A percentile compares a stretch with the other conserved stretches of the same genome.
Evolutionary conservation across 129 eudicot species (phyloP).

Genomic region (Ambrosia artemisiifolia): DNA sequence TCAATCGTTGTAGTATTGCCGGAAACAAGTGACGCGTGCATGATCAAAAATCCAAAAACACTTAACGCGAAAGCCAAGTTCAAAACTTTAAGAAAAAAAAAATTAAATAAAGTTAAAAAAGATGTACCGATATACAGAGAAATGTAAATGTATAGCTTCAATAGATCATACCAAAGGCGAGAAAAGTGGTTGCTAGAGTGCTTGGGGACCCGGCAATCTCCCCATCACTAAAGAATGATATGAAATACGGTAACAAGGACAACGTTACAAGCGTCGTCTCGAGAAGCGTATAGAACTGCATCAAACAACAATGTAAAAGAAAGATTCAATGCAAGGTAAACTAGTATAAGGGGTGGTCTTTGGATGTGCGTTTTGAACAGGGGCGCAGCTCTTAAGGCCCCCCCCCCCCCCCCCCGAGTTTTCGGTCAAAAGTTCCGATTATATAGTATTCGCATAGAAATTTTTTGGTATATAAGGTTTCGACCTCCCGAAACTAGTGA

Average conservation of each 20-base stretch:
- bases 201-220: conserved; percentile 89
- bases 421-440: too few relatives aligned
- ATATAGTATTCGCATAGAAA: too few relatives aligned
- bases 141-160: neutral
- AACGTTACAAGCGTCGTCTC: conserved; percentile 82
- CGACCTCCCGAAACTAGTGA: too few relatives aligned
- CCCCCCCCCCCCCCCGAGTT: too few relatives aligned
- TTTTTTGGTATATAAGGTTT: too few relatives aligned
- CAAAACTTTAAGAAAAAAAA: conserved; percentile 42
- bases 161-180: conserved; percentile 68
- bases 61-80: conserved; percentile 90
- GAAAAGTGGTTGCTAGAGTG: conserved; percentile 89
- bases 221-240: conserved; percentile 81
- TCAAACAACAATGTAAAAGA: conserved; percentile 8
- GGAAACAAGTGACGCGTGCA: conserved; percentile 86
- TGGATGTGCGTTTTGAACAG: neutral
- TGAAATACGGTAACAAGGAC: conserved; percentile 74
- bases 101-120: neutral
- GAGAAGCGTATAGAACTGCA: conserved; percentile 92
- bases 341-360: neutral
- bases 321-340: neutral
- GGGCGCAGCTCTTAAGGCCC: too few relatives aligned
- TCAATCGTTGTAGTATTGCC: conserved; percentile 90
- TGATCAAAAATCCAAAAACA: conserved; percentile 80
- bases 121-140: neutral